Evolutionary conservation across 2,329 filamentous ascomycete species (phyloP), one percentile per base, ranked within the genome.

Genomic region (Fusarium siculi): DNA sequence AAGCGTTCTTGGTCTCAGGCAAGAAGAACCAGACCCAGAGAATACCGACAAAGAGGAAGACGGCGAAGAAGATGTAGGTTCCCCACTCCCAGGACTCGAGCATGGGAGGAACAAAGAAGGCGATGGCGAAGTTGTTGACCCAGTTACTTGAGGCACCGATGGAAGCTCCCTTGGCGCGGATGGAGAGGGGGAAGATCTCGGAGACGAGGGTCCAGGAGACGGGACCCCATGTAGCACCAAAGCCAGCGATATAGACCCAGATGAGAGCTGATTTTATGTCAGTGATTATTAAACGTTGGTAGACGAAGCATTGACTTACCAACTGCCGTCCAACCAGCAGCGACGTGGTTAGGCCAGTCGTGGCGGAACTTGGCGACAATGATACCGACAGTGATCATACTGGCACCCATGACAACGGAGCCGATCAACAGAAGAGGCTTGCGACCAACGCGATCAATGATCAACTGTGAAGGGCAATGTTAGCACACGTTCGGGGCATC

Each of bases 1-100:
- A 87, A 40, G 85, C 82, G 50, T 85, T 85, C 76, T 88, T 88
- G 7, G 88, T 90, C 76, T 90, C 87, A 1, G 88, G 88, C 5
- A 89, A 80, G 54, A 82, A 83, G 75, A 87, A 86, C 70, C 81
- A 87, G 12, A 87, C 82, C 77, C 86, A 90, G 10, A 85, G 75
- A 34, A 85, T 82, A 2, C 86, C 84, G 6, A 79, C 76, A 10
- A 85, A 80, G 37, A 87, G 86, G 50, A 87, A 83, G 0, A 82
- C 82, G 9, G 86, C 86, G 71, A 90, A 90, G 81, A 90, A 89
- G 68, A 88, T 87, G 75, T 88, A 90, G 0, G 87, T 87, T 21
- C 87, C 87, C 78, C 84, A 89, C n/a, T 81, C 74, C 68, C 82
- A 68, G 0, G 69, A 66, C 36, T 77, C 65, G 5, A 78, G 68